Percentiles rank a stretch among this genome's conserved stretches.
Conservation (phyloP, 257 asterid genomes). For the Nicotiana obtusifolia region DNA sequence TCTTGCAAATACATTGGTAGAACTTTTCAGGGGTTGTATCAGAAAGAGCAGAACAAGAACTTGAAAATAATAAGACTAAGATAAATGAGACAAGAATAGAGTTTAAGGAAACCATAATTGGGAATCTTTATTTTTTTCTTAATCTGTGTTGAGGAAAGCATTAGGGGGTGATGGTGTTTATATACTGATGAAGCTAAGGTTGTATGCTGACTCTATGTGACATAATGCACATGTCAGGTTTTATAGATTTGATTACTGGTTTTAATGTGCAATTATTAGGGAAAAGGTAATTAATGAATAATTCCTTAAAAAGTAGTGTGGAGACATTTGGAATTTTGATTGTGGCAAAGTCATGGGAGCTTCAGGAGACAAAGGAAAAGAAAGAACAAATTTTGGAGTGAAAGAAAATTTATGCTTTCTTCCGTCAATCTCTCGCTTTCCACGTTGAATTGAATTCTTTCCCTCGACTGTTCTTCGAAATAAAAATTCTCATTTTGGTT, state of each 20-base stretch:
- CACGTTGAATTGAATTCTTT: not conserved
- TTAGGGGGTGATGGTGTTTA: slow-evolving; percentile 1
- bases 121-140: not conserved
- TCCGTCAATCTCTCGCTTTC: not conserved
- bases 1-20: not conserved
- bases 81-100: not conserved
- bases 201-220: slow-evolving; percentile 1
- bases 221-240: not conserved
- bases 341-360: not conserved
- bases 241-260: not conserved
- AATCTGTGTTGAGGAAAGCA: not conserved
- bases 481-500: too few relatives aligned
- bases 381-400: not conserved
- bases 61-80: not conserved
- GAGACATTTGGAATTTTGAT: not conserved
- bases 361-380: not conserved
- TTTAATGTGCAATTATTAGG: not conserved
- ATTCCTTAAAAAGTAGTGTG: not conserved
- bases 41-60: not conserved
- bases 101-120: not conserved
- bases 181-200: not conserved
- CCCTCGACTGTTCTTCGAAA: not conserved
- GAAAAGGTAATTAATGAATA: not conserved
- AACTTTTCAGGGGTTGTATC: not conserved
- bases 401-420: not conserved